Conservation (phyloP, 352 stramenopile genomes). For the Globisporangium recalcitrans region DNA sequence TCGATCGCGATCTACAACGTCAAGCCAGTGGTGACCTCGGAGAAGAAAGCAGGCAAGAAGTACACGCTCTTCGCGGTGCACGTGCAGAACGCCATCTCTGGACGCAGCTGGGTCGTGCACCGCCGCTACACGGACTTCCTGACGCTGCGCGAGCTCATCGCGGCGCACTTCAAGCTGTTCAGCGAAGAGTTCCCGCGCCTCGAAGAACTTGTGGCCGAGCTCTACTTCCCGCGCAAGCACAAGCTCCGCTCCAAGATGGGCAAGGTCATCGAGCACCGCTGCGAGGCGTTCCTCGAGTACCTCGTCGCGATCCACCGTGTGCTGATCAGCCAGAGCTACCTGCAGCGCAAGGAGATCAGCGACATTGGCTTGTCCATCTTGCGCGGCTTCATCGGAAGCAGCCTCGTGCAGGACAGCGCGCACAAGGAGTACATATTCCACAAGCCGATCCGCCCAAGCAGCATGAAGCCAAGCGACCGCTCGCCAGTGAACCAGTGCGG, state of each 20-base stretch:
- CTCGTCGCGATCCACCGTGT: constrained; percentile 54
- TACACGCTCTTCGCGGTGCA: constrained; percentile 55
- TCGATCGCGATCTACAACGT: constrained; percentile 60
- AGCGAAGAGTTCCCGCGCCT: constrained; percentile 45
- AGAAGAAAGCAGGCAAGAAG: constrained; percentile 31
- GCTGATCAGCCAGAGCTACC: constrained; percentile 58
- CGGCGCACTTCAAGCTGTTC: constrained; percentile 52
- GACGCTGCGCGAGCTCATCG: constrained; percentile 44
- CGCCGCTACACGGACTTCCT: constrained; percentile 64
- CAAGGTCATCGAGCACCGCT: constrained; percentile 57
- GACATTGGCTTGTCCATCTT: constrained; percentile 59
- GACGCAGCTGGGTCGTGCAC: constrained; percentile 66
- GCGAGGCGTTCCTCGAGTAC: constrained; percentile 61
- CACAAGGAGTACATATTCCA: constrained; percentile 61
- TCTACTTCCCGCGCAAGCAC: constrained; percentile 71
- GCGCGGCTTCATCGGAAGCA: constrained; percentile 60
- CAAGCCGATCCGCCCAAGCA: constrained; percentile 40
- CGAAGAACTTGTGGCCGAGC: constrained; percentile 31
- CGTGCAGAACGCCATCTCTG: constrained; percentile 68
- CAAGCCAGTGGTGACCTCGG: constrained; percentile 33
- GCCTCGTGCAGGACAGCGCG: constrained; percentile 41
- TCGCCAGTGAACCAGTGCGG: constrained; percentile 59
- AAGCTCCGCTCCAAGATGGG: constrained; percentile 47
- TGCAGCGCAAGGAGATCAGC: constrained; percentile 48
- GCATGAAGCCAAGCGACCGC: constrained; percentile 38